Conservation (phyloP, 345 rosid species). For the Ceriops zippeliana region DNA sequence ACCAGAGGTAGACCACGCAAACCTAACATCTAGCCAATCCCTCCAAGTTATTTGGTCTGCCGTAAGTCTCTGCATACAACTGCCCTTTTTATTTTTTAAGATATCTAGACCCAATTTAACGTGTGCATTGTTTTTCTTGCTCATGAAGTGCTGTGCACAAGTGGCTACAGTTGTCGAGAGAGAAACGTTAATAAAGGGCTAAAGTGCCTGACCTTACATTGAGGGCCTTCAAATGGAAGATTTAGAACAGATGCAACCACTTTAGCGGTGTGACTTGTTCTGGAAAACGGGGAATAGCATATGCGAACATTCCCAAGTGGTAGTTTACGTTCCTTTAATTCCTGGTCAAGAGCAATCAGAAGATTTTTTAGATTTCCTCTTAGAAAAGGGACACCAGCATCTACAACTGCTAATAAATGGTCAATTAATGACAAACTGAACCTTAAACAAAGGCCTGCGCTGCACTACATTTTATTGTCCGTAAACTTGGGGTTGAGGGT, state of each 20-base stretch:
- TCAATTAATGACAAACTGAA: background rate
- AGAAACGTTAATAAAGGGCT: background rate
- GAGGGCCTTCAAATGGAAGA: conserved; percentile 69
- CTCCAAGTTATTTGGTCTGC: too few species aligned
- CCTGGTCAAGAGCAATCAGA: conserved; percentile 33
- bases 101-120: too few species aligned
- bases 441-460: background rate
- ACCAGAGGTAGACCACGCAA: too few species aligned
- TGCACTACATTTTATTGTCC: too few species aligned
- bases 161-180: background rate
- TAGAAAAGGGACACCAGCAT: too few species aligned
- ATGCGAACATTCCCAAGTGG: conserved; percentile 62
- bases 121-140: background rate
- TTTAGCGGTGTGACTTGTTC: conserved; percentile 80
- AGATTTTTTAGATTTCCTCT: background rate
- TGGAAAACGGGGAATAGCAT: conserved; percentile 86
- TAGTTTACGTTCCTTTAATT: conserved; percentile 52
- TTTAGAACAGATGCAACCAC: conserved; percentile 63
- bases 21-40: too few species aligned
- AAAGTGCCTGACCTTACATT: conserved; percentile 49
- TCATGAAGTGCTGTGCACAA: background rate
- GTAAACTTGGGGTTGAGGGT: too few species aligned
- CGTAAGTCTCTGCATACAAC: too few species aligned
- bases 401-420: too few species aligned
- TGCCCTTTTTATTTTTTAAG: too few species aligned